phyloP scores from a whole-genome alignment of 2,329 filamentous ascomycete species.

The Penicillium vulpinum region DNA sequence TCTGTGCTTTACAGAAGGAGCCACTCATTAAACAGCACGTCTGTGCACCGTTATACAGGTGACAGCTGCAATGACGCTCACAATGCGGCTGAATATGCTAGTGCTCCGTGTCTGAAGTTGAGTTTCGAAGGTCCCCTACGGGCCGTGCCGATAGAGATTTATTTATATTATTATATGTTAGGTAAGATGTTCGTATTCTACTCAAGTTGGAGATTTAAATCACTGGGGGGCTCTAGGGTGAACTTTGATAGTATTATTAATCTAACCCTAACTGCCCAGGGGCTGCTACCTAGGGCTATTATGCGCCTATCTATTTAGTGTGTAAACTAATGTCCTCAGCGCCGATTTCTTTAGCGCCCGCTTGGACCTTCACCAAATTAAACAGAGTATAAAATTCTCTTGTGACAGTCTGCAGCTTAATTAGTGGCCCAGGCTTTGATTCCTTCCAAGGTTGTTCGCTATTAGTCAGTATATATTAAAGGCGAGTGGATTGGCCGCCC shows the following conservation, averaged over 20 bases:
- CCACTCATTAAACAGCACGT: background rate
- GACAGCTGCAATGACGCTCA: constrained; percentile 15
- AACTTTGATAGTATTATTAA: background rate
- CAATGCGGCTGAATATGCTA: background rate
- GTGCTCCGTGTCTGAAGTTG: background rate
- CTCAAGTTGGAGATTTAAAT: background rate
- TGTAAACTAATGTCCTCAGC: background rate
- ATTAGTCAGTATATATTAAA: background rate
- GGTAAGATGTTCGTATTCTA: background rate
- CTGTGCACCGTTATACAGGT: constrained; percentile 2
- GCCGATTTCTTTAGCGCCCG: background rate
- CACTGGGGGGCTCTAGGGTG: background rate
- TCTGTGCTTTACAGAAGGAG: background rate
- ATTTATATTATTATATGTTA: background rate
- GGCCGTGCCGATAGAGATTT: constrained; percentile 4
- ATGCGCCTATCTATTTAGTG: background rate
- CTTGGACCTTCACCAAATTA: background rate
- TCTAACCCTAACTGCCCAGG: background rate
- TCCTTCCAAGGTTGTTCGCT: too few species aligned
- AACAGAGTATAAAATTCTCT: background rate
- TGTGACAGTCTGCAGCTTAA: background rate
- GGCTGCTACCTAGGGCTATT: background rate
- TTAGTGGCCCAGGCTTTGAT: background rate
- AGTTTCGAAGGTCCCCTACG: constrained; percentile 1
- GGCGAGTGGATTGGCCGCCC: background rate